Evolutionary conservation across 1,284 basidiomycete species (phyloP), one percentile per base, ranked within the genome.

Genomic region (Ceratorhiza oryzae-sativae): DNA sequence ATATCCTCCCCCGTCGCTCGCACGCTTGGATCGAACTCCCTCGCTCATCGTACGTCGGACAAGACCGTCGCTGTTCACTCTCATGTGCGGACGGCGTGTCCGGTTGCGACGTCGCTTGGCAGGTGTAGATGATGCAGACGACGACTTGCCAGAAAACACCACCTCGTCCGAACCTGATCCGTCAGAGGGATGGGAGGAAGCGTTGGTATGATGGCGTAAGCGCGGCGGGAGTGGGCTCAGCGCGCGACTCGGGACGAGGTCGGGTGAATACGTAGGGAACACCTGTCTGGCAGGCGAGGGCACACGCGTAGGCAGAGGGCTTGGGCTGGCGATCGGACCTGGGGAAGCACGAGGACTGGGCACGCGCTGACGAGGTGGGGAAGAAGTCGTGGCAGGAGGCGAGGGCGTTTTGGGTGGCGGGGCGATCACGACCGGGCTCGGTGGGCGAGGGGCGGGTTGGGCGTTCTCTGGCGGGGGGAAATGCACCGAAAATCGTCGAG

Each of bases 141-240:
- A 67, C 27, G 62, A 67, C 9, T 49, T 51, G 4, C 49, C 49
- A 3, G 46, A 9, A 51, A 67, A 67, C 15, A 67, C 62, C 48
- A 67, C 62, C 23, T 67, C 62, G 62, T 67, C 62, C 41, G 61
- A 63, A 23, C 42, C 61, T 5, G 62, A 67, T 15, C 48, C 62
- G 48, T 58, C 55, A 6, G 55, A 58, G 8, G 55, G 55, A 39
- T 58, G 55, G 2, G 55, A 58, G 1, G 55, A 58, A 23, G 45
- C 45, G 20, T 63, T 46, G 45, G 61, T 63, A 13, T 34, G 41
- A 27, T 46, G 61, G 46, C 61, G 61, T 2, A 63, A 20, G 34
- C 61, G 42, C 1, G 45, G 45, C 27, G 61, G 61, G 2, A 67
- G 32, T 9, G 62, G 62, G 62, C 62, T 67, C 30, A 51, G n/a